phyloP scores from a whole-genome alignment of 306 rosid species.

The Phaseolus lunatus region DNA sequence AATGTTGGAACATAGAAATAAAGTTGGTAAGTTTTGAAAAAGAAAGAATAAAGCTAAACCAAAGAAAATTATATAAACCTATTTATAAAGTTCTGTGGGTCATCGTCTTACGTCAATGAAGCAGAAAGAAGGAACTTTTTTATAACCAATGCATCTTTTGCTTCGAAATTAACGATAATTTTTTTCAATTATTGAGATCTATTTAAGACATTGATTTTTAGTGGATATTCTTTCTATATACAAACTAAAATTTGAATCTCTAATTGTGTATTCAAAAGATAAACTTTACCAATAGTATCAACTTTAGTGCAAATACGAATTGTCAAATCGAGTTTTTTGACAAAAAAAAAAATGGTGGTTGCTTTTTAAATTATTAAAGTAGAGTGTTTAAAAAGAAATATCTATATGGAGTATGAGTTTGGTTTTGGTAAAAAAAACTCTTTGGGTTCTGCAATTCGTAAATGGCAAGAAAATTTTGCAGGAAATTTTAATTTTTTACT shows the following conservation, averaged over 20 bases:
- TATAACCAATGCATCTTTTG: too few species aligned
- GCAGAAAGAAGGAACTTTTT: background rate
- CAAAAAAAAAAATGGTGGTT: background rate
- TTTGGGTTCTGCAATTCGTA: background rate
- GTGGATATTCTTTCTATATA: too few species aligned
- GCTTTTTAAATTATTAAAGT: background rate
- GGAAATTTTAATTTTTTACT: too few species aligned
- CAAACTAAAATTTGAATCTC: too few species aligned
- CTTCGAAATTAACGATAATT: too few species aligned
- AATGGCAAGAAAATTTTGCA: background rate
- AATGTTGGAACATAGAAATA: conserved; percentile 16
- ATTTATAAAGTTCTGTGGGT: background rate
- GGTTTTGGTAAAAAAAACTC: background rate
- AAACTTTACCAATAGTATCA: too few species aligned
- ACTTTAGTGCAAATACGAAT: background rate
- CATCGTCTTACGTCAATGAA: background rate
- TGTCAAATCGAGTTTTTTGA: background rate
- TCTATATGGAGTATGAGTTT: background rate
- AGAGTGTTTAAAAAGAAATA: background rate
- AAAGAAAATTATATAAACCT: background rate
- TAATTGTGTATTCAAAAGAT: too few species aligned
- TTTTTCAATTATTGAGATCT: too few species aligned
- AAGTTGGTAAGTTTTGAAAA: background rate
- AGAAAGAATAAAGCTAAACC: background rate
- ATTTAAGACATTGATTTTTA: too few species aligned